Evolutionary conservation across 2,329 filamentous ascomycete genomes (phyloP), one percentile per base, ranked within the genome.

Genomic region (Colletotrichum trifolii): DNA sequence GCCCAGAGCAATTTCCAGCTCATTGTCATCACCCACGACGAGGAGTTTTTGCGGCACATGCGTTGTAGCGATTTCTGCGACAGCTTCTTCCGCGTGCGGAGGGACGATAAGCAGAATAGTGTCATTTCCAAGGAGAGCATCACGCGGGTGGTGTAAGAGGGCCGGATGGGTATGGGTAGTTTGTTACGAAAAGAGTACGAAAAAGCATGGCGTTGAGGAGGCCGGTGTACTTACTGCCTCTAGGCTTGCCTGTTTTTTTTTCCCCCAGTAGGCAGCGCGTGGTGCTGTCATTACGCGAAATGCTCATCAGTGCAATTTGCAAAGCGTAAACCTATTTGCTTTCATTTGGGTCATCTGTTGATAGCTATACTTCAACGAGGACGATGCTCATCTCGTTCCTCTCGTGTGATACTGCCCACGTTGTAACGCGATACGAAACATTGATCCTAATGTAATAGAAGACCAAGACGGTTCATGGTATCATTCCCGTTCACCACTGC

Each of bases 11-110:
- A 99, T 76, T 97, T 99, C 78, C 96, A 99, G 82, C 87, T 99
- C 60, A 96, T 99, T 74, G 93, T 99, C 73, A 99, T 99, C 77
- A 99, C 96, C 5, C 96, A 99, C 83, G 96, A 99, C 79, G 96
- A 98, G 80, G 93, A 97, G 73, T 99, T 99, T 73, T 75, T 99
- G 74, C 87, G 91, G 59, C 89, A 94, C 73, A 99, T 99, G 96
- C 90, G 94, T 70, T 97, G 94, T 76, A 90, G 89, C 33, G 95
- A 99, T 70, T 98, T 97, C 74, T 92, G 91, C 69, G 96, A 98
- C 77, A 89, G 90, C 69, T 99, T 97, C 76, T 98, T 92, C 79
- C 88, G 94, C 5, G 92, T 99, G 10, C 91, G 87, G 67, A 85
- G 96, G 55, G 91, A 97, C 74, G 88, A 91, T 71, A 88, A 87